Evolutionary conservation across 2,329 filamentous ascomycete genomes (phyloP).

Genomic region (Trichophyton rubrum): DNA sequence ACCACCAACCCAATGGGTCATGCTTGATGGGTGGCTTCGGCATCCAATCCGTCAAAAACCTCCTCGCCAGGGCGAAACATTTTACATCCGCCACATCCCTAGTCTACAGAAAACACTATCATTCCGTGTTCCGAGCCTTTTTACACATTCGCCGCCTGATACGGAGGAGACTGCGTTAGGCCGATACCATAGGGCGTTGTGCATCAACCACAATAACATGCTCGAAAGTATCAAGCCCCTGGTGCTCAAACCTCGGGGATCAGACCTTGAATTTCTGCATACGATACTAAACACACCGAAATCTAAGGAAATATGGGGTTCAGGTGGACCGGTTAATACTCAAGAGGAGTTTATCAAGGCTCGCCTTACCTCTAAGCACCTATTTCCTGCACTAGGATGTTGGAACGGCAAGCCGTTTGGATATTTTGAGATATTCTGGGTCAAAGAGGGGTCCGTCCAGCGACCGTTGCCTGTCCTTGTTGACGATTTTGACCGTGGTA

Average conservation of each 20-base stretch:
- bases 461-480: constrained; percentile 52
- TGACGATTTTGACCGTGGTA: constrained; percentile 71
- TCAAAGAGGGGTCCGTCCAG: constrained; percentile 76
- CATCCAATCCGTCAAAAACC: constrained; percentile 84
- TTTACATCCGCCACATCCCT: constrained; percentile 79
- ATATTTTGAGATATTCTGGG: constrained; percentile 98
- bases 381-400: constrained; percentile 80
- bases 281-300: constrained; percentile 82
- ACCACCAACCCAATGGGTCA: constrained; percentile 64
- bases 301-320: constrained; percentile 75
- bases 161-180: constrained; percentile 17
- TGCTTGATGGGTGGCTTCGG: constrained; percentile 57
- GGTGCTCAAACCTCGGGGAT: constrained; percentile 16
- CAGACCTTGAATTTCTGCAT: constrained; percentile 58
- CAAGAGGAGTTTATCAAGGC: constrained; percentile 57
- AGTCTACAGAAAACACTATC: constrained; percentile 74
- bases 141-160: constrained; percentile 46
- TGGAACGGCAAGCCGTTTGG: constrained; percentile 95
- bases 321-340: constrained; percentile 41
- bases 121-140: constrained; percentile 69
- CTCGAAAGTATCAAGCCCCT: constrained; percentile 18
- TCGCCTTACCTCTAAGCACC: constrained; percentile 56
- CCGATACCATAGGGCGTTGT: constrained; percentile 15
- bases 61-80: constrained; percentile 75
- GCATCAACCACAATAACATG: constrained; percentile 20